Evolutionary conservation across 106 monocot genomes (phyloP).

Genomic region (Allium fistulosum): DNA sequence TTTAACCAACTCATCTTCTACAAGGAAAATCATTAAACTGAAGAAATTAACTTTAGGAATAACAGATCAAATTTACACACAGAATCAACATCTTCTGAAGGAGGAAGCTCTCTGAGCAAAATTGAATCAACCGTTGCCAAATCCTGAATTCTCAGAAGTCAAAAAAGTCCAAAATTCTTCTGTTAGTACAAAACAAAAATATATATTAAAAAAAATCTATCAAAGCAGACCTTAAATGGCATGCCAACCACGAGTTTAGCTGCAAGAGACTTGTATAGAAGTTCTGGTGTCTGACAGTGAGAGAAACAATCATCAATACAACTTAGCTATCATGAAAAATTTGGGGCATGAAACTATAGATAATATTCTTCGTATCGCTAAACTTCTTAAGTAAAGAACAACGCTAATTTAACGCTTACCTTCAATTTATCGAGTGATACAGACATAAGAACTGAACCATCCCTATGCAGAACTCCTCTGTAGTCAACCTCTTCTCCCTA

Average conservation of each 20-base stretch:
- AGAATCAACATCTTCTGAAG: constrained; percentile 73
- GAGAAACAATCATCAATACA: constrained; percentile 2
- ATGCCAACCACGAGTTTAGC: constrained; percentile 96
- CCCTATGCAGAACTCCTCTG: constrained; percentile 90
- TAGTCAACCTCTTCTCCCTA: constrained; percentile 99
- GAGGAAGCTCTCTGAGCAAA: constrained; percentile 81
- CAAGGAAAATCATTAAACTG: too few species aligned
- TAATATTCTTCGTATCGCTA: neutral
- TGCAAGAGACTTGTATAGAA: constrained; percentile 84
- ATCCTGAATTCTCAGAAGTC: constrained; percentile 42
- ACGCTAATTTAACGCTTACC: constrained; percentile 27
- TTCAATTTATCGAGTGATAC: constrained; percentile 81
- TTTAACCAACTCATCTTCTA: neutral
- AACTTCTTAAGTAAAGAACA: neutral
- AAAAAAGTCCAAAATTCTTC: neutral
- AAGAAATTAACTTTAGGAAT: too few species aligned
- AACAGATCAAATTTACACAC: constrained; percentile 28
- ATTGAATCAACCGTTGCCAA: constrained; percentile 97
- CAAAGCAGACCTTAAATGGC: constrained; percentile 87
- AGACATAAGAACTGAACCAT: constrained; percentile 99
- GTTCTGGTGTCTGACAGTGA: constrained; percentile 65
- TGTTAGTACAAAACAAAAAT: neutral
- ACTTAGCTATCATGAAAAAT: neutral
- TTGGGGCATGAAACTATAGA: neutral
- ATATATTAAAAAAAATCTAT: neutral